Base-by-base conservation (phyloP, 2,329 filamentous ascomycete species). In the Cytospora piceae region DNA sequence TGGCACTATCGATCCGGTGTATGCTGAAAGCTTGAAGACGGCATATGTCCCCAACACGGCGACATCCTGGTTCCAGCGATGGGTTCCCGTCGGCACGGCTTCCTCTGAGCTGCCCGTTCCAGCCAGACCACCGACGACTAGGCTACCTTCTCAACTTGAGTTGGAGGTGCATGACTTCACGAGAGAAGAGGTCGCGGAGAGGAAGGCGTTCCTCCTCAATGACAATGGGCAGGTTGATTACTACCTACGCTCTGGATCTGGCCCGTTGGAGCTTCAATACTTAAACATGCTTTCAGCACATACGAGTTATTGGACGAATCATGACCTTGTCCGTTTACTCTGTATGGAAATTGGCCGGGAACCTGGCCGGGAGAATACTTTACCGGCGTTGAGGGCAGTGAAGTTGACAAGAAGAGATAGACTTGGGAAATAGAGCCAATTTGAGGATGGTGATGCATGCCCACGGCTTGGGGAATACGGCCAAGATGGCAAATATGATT, bases 211-310 rank as follows among this genome's bases (percentile, higher is more conserved):
- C 68, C 77, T 97, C 9, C 85, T 99, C 4, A 99, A 99, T 71
- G 95, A 99, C 72, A 98, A 98, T 70, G 94, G 94, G 0, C 95
- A 99, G 77, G 89, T 99, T 51, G 95, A 99, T 75, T 99, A 88
- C 77, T 96, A 90, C 72, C 80, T 99, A 58, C 88, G 88, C 58
- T 93, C 92, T 9, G 91, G 93, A 0, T 90, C 92, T 1, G 95
- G 95, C 0, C 90, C 94, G 4, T 81, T 99, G 42, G 95, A 97
- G 77, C 93, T 97, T 29, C 94, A 98, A 77, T 99, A 99, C 75
- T 78, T 98, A 42, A 97, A 96, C 71, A 99, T 99, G 95, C 80
- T 99, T 63, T 92, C 93, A 65, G 95, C 95, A 11, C 95, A 99
- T 77, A 93, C 92, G 64, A 94, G 91, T 74, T 99, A 99, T 77